Base-by-base conservation (phyloP, 2,329 filamentous ascomycete species). In the Diaporthe helianthi region DNA sequence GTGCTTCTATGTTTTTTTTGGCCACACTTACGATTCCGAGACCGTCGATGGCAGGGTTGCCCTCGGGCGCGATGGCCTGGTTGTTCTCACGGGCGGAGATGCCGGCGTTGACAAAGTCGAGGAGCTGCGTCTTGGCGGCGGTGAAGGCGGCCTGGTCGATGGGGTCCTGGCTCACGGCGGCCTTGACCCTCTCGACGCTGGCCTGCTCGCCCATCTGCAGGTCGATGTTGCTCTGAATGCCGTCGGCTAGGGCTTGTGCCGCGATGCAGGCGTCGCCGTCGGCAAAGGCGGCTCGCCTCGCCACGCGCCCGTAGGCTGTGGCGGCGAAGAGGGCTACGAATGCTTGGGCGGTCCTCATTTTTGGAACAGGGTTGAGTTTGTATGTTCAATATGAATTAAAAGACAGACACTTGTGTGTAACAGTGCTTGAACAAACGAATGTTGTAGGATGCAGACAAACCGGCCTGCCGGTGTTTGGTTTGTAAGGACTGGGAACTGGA, bases 141-240 rank as follows among this genome's bases (percentile, higher is more conserved):
- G 46, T 46, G 41, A 67, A 67, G 31, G 52, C 51, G 46, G 54
- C 51, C n/a, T 13, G n/a, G 51, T 67, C 65, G n/a, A 67, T 24
- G 26, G 46, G 36, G 29, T 47, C 12, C 65, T 58, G 52, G 51
- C 51, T 67, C 38, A 67, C 65, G 29, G 54, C 54, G 26, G 36
- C 41, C 46, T 51, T 67, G 26, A 60, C 65, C 41, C 36, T 67
- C n/a, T 36, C 52, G 24, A 67, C 52, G 38, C 65, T 60, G 29
- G 65, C 65, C 33, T 67, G 65, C 51, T 67, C 65, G 38, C 65
- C 65, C 2, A n/a, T 54, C 52, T 67, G 65, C 3, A 67, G 38
- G 65, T 67, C 65, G 26, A 67, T 67, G 52, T 67, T 67, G 65
- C 65, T 67, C 33, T 67, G 65, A 26, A 67, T 67, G 52, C 65